phyloP scores from a whole-genome alignment of 2,329 filamentous ascomycete species.

The Huntiella bhutanensis region DNA sequence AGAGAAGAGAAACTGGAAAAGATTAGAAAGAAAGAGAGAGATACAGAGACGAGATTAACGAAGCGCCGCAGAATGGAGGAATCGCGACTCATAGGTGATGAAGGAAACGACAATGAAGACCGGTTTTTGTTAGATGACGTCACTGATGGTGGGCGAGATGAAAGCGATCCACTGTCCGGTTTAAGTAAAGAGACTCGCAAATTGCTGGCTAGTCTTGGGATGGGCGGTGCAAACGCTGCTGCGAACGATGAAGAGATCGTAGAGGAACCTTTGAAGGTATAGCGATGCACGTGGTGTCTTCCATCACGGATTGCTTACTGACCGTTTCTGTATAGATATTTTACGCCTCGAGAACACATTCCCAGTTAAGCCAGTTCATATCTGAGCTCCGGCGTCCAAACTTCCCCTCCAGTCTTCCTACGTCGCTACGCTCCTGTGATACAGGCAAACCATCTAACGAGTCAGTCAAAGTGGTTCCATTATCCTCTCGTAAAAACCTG shows the following conservation, averaged over 20 bases:
- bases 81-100: slow-evolving; percentile 5
- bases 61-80: slow-evolving; percentile 29
- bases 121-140: slow-evolving; percentile 56
- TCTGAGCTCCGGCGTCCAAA: slow-evolving; percentile 61
- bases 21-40: slow-evolving; percentile 43
- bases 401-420: slow-evolving; percentile 52
- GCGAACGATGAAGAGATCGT: slow-evolving; percentile 27
- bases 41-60: slow-evolving; percentile 29
- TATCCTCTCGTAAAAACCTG: slow-evolving; percentile 70
- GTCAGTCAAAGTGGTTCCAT: slow-evolving; percentile 56
- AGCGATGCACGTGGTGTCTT: background rate
- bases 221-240: slow-evolving; percentile 21
- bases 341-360: slow-evolving; percentile 85
- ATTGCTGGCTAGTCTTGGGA: slow-evolving; percentile 47
- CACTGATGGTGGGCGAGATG: slow-evolving; percentile 29
- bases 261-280: slow-evolving; percentile 49
- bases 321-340: slow-evolving; percentile 38
- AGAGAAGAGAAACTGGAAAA: slow-evolving; percentile 52
- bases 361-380: slow-evolving; percentile 76
- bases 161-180: slow-evolving; percentile 27
- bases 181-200: slow-evolving; percentile 59
- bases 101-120: slow-evolving; percentile 35
- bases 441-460: slow-evolving; percentile 12
- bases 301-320: slow-evolving; percentile 14
- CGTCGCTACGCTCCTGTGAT: slow-evolving; percentile 16